phyloP scores from a whole-genome alignment of 495 filamentous ascomycete genomes.

The Neurospora sublineolata region DNA sequence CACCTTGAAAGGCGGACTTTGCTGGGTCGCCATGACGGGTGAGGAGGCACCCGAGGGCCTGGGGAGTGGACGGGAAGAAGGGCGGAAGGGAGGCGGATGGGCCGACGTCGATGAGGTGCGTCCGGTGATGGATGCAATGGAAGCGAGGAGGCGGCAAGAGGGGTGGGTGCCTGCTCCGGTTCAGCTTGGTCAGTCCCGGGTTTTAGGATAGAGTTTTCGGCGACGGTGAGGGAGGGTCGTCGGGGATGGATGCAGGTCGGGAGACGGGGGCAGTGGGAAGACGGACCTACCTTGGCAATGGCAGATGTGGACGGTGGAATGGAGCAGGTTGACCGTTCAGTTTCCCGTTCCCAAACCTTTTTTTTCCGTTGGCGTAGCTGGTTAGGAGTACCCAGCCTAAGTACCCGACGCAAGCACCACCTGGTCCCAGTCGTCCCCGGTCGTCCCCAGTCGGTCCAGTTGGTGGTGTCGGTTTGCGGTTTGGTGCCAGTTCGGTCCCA shows the following conservation, averaged over 20 bases:
- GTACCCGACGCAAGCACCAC: conserved; percentile 4
- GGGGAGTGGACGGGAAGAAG: neutral
- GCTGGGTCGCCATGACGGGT: conserved; percentile 33
- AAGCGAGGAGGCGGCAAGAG: neutral
- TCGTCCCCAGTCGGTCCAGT: neutral
- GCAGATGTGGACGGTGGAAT: neutral
- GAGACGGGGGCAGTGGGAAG: neutral
- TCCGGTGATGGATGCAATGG: neutral
- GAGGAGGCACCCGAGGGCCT: neutral
- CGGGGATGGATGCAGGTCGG: neutral
- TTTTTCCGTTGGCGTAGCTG: conserved; percentile 1
- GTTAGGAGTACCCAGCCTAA: conserved; percentile 2
- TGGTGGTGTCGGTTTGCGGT: neutral
- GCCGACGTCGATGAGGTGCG: neutral
- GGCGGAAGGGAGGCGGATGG: neutral
- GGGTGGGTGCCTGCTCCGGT: neutral
- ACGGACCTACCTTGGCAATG: neutral
- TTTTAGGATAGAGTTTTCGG: neutral
- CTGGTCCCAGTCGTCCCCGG: neutral
- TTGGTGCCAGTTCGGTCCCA: neutral
- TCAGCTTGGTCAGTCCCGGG: neutral
- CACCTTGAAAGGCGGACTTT: conserved; percentile 46
- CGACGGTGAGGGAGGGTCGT: neutral
- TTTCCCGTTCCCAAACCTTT: conserved; percentile 4
- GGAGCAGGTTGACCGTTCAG: neutral